Conservation (phyloP, 441 rosid species). For the Brassica balearica region DNA sequence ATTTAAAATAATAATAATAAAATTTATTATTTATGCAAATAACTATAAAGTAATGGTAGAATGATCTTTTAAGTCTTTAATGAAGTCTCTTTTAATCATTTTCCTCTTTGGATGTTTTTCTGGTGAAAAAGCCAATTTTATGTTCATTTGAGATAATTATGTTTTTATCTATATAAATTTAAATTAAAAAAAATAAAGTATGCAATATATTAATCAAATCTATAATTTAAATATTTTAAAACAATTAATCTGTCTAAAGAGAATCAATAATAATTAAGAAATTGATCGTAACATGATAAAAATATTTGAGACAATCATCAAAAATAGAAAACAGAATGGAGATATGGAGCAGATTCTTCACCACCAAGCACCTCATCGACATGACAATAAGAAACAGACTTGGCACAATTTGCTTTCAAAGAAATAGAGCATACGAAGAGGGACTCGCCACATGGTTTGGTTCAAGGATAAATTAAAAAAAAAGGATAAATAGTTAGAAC, state of each 20-base stretch:
- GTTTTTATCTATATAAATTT: background rate
- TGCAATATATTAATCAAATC: background rate
- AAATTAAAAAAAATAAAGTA: no score
- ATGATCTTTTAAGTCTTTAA: no score
- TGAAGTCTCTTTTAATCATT: no score
- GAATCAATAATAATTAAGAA: no score
- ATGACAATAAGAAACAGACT: background rate
- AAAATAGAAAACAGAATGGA: background rate
- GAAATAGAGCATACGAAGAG: background rate
- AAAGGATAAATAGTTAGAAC: background rate
- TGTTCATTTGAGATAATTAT: no score
- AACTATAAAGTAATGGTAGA: no score
- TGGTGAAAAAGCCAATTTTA: no score
- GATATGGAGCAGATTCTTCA: background rate
- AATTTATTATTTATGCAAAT: no score
- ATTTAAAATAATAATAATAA: no score
- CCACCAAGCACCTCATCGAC: background rate
- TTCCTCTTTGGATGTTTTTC: no score
- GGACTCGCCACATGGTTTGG: background rate
- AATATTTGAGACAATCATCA: no score
- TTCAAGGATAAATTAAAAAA: background rate
- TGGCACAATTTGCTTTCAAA: background rate
- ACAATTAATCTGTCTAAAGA: background rate
- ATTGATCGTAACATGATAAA: no score
- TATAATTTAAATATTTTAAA: background rate